Conservation (phyloP, 192 early-diverging fungal genomes). For the Umbelopsis ramanniana region DNA sequence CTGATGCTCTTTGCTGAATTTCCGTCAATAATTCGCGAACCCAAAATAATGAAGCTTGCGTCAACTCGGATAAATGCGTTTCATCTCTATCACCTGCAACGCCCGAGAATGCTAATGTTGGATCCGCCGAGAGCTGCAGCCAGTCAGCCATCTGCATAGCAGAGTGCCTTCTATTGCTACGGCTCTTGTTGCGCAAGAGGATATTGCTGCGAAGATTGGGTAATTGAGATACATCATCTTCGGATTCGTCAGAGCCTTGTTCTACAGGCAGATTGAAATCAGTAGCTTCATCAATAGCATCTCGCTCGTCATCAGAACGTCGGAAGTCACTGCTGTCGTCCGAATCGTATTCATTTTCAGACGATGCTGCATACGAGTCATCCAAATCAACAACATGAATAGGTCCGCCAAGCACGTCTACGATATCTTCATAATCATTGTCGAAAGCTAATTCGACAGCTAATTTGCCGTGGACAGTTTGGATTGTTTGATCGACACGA, state of each 20-base stretch:
- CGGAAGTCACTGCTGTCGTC: slow-evolving; percentile 1
- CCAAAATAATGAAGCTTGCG: slow-evolving; percentile 7
- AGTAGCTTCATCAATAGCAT: background rate
- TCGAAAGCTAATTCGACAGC: slow-evolving; percentile 18
- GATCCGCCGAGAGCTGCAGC: slow-evolving; percentile 5
- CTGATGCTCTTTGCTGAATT: slow-evolving; percentile 8
- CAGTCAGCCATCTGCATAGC: slow-evolving; percentile 19
- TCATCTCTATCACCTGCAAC: slow-evolving; percentile 10
- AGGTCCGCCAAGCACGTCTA: background rate
- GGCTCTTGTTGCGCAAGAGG: slow-evolving; percentile 14
- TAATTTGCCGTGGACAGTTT: slow-evolving; percentile 5
- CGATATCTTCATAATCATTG: background rate
- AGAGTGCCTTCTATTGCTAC: slow-evolving; percentile 8
- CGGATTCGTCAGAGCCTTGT: slow-evolving; percentile 4
- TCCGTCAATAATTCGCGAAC: slow-evolving; percentile 12
- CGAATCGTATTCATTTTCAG: slow-evolving; percentile 17
- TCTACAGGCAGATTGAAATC: background rate
- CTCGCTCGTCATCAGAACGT: background rate
- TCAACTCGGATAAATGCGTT: slow-evolving; percentile 2
- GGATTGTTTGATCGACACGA: background rate
- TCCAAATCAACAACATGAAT: background rate
- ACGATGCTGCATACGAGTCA: slow-evolving; percentile 13
- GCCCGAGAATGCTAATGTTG: background rate
- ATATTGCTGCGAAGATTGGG: slow-evolving; percentile 4
- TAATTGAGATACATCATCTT: slow-evolving; percentile 11